Evolutionary conservation across 352 stramenopile species (phyloP).

Genomic region (Phytophthora cactorum): DNA sequence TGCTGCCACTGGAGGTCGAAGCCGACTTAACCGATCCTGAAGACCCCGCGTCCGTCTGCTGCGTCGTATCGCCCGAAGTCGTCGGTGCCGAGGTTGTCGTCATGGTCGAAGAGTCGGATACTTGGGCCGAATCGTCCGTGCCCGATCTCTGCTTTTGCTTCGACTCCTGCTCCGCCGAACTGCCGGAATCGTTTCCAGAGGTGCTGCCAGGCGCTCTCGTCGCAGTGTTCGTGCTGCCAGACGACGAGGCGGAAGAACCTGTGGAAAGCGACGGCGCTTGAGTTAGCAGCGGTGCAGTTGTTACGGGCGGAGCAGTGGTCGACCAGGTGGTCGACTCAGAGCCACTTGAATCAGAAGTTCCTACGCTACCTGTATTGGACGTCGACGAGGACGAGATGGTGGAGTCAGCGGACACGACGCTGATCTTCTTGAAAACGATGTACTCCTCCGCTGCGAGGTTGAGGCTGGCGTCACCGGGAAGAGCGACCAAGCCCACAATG

Average conservation of each 20-base stretch:
- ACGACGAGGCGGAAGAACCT: conserved; percentile 26
- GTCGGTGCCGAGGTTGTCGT: conserved; percentile 18
- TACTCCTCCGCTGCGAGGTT: conserved; percentile 65
- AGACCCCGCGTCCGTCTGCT: conserved; percentile 8
- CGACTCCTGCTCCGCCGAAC: conserved; percentile 9
- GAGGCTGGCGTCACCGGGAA: conserved; percentile 62
- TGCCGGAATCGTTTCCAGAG: conserved; percentile 10
- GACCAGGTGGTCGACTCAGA: conserved; percentile 11
- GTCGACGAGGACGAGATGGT: conserved; percentile 38
- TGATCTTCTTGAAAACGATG: conserved; percentile 72
- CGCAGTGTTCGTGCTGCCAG: conserved; percentile 6
- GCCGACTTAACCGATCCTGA: conserved; percentile 23
- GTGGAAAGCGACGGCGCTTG: conserved; percentile 25
- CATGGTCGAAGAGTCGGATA: conserved; percentile 8
- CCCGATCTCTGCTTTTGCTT: not conserved
- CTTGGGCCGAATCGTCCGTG: conserved; percentile 8
- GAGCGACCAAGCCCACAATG: conserved; percentile 62
- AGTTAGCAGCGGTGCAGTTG: conserved; percentile 34
- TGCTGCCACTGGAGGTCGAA: conserved; percentile 23
- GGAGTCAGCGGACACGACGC: conserved; percentile 53
- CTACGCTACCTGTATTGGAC: conserved; percentile 38
- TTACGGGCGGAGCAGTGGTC: conserved; percentile 29
- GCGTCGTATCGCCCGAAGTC: conserved; percentile 12
- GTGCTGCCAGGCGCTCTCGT: conserved; percentile 13
- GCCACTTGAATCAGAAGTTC: conserved; percentile 12